Conservation (phyloP, 2,329 filamentous ascomycete species). For the Claviceps sp. region DNA sequence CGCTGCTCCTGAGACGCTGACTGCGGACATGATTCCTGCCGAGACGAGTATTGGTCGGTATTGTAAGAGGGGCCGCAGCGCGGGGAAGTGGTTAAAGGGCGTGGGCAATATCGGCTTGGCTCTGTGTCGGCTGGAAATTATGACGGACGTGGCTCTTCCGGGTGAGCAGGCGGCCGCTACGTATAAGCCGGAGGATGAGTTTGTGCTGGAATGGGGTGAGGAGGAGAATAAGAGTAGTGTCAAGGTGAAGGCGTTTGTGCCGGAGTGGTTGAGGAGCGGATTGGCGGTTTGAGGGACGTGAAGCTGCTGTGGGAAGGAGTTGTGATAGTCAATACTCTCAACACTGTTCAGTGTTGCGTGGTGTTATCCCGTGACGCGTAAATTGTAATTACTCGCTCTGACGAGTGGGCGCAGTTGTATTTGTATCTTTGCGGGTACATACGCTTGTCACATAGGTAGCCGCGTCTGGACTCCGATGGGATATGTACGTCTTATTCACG, state of each 20-base stretch:
- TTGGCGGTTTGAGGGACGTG: constrained; percentile 11
- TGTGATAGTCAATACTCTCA: background rate
- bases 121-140: constrained; percentile 75
- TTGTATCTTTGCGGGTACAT: too few species aligned
- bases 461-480: too few species aligned
- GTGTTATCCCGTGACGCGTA: too few species aligned
- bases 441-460: too few species aligned
- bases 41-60: constrained; percentile 37
- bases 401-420: too few species aligned
- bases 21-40: constrained; percentile 25
- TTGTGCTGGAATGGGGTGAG: constrained; percentile 40
- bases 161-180: constrained; percentile 52
- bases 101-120: constrained; percentile 80
- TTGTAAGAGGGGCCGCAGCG: constrained; percentile 50
- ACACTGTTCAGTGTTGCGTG: background rate
- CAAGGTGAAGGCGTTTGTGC: constrained; percentile 70
- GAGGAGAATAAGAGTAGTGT: constrained; percentile 24
- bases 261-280: constrained; percentile 51
- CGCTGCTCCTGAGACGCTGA: constrained; percentile 14
- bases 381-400: too few species aligned
- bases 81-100: constrained; percentile 68
- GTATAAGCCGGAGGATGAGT: constrained; percentile 48
- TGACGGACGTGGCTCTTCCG: constrained; percentile 68
- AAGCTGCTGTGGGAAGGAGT: too few species aligned
- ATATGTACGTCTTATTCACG: too few species aligned